Conservation (phyloP, 2,329 filamentous ascomycete genomes). For the Aureobasidium uvarum region DNA sequence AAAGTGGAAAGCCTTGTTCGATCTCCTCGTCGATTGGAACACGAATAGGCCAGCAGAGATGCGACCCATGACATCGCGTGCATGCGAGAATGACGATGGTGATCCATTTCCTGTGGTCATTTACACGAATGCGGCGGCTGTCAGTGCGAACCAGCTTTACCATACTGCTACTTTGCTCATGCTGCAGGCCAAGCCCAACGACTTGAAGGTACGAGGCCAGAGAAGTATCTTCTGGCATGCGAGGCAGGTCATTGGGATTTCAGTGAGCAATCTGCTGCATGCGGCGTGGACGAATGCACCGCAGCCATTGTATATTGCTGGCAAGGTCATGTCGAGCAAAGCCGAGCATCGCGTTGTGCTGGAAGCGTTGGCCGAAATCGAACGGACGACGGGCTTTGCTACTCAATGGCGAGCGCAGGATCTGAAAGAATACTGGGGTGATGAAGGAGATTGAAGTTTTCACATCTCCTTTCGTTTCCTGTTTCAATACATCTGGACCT, state of each 20-base stretch:
- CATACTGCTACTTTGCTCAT: conserved; percentile 56
- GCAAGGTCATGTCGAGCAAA: conserved; percentile 48
- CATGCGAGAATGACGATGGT: conserved; percentile 28
- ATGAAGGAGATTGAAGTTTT: conserved; percentile 29
- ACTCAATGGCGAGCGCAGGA: conserved; percentile 56
- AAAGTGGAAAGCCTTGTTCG: conserved; percentile 38
- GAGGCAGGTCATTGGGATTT: conserved; percentile 49
- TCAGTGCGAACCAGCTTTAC: conserved; percentile 55
- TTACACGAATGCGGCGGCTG: conserved; percentile 48
- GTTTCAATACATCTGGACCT: conserved; percentile 43
- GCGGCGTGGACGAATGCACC: conserved; percentile 49
- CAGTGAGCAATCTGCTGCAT: conserved; percentile 47
- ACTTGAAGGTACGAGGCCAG: conserved; percentile 37
- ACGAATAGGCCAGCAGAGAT: conserved; percentile 36
- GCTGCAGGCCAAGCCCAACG: conserved; percentile 50
- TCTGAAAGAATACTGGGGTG: conserved; percentile 54
- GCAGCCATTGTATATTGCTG: conserved; percentile 51
- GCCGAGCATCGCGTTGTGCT: conserved; percentile 50
- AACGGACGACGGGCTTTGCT: conserved; percentile 54
- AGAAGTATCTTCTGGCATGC: conserved; percentile 51
- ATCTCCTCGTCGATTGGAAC: conserved; percentile 39
- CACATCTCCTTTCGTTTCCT: neutral
- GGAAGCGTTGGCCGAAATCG: conserved; percentile 50
- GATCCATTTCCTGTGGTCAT: conserved; percentile 45
- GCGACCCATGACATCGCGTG: conserved; percentile 38